These are phyloP conservation scores for Hypericum androsaemum DNA, from an alignment of 345 rosid species.

Conservation along the genomic window DNA sequence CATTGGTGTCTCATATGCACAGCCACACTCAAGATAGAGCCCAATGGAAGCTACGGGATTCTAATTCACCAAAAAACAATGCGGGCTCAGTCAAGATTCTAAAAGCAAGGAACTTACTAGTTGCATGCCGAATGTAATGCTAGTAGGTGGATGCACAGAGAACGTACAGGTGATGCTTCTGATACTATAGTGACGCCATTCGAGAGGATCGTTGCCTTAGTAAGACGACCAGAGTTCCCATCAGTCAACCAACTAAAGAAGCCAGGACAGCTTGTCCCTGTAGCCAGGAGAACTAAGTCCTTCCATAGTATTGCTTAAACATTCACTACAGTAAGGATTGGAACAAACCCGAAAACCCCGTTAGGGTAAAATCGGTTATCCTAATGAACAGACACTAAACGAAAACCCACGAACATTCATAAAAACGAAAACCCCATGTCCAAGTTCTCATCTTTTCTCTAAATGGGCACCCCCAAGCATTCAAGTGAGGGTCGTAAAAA, in stretches of 20 bases:
- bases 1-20: slow-evolving; percentile 57
- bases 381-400: too few species aligned
- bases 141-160: too few species aligned
- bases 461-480: neutral
- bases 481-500: neutral
- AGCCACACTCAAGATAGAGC: slow-evolving; percentile 59
- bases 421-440: slow-evolving; percentile 1
- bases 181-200: slow-evolving; percentile 75
- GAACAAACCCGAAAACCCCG: too few species aligned
- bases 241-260: slow-evolving; percentile 62
- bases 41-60: slow-evolving; percentile 75
- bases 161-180: slow-evolving; percentile 45
- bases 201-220: slow-evolving; percentile 44
- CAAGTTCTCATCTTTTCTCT: neutral
- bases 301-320: too few species aligned
- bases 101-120: neutral
- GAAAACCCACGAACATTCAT: too few species aligned
- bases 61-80: slow-evolving; percentile 31
- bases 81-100: neutral
- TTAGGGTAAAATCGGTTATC: too few species aligned
- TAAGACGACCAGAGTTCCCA: slow-evolving; percentile 28
- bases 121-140: neutral
- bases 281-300: too few species aligned
- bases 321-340: too few species aligned
- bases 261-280: slow-evolving; percentile 33